phyloP scores from a whole-genome alignment of 2,329 filamentous ascomycete species.

The Botrytis squamosa region DNA sequence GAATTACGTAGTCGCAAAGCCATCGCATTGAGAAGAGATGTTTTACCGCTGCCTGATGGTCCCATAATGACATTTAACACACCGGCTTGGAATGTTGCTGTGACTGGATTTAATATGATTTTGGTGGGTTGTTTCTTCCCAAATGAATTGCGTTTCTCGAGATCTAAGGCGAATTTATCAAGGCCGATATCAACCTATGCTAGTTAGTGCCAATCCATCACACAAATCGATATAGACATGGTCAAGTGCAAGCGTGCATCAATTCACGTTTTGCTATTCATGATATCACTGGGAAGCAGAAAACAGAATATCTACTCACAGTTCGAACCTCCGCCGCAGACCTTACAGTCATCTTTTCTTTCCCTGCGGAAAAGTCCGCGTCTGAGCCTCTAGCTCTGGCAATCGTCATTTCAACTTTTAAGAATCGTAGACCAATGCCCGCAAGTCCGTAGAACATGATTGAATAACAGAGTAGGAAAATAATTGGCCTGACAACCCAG shows the following conservation, averaged over 20 bases:
- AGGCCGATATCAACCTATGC: constrained; percentile 59
- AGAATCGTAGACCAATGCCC: constrained; percentile 60
- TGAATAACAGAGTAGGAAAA: constrained; percentile 60
- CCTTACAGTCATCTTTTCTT: constrained; percentile 63
- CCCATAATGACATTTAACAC: constrained; percentile 77
- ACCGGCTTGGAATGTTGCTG: constrained; percentile 65
- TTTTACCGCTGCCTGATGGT: constrained; percentile 75
- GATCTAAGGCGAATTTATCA: constrained; percentile 59
- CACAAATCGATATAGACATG: neutral
- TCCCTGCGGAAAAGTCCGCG: constrained; percentile 64
- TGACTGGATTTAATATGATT: constrained; percentile 65
- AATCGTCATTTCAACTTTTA: constrained; percentile 68
- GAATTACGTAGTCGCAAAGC: constrained; percentile 64
- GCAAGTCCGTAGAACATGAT: constrained; percentile 62
- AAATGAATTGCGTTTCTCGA: constrained; percentile 59
- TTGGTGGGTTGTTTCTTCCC: constrained; percentile 54
- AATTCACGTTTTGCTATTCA: too few species aligned
- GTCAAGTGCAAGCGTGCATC: neutral
- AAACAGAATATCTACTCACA: neutral
- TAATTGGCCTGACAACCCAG: constrained; percentile 67
- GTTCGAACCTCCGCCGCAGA: constrained; percentile 55
- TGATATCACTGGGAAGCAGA: neutral
- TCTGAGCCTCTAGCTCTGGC: constrained; percentile 58
- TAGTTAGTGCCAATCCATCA: neutral
- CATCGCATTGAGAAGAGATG: constrained; percentile 71